Conservation (phyloP, 768 basidiomycete genomes). For the Pleurotus ostreatus region DNA sequence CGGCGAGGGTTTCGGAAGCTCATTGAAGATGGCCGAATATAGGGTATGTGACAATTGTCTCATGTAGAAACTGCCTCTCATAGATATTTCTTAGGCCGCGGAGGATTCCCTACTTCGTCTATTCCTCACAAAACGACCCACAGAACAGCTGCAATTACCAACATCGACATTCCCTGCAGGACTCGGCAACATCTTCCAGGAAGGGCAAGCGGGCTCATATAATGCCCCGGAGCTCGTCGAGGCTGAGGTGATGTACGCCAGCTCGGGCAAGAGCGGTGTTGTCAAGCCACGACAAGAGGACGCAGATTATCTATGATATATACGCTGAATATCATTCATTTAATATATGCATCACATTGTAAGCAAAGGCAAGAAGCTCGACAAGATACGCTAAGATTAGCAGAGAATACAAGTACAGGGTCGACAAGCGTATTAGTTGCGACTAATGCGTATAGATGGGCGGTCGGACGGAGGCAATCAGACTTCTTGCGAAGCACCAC, state of each 20-base stretch:
- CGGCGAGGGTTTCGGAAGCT: conserved; percentile 92
- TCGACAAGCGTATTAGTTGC: conserved; percentile 10
- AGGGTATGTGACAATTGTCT: conserved; percentile 46
- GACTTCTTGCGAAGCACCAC: conserved; percentile 11
- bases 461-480: background rate
- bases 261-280: conserved; percentile 53
- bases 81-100: conserved; percentile 51
- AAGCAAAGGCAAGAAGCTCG: background rate
- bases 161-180: conserved; percentile 67
- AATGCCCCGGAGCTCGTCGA: conserved; percentile 50
- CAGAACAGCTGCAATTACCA: conserved; percentile 65
- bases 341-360: background rate
- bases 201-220: conserved; percentile 44
- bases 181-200: conserved; percentile 49
- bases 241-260: conserved; percentile 66
- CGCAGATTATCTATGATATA: background rate
- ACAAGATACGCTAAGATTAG: conserved; percentile 5
- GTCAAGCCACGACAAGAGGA: background rate
- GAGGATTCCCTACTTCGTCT: conserved; percentile 82
- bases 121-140: conserved; percentile 76
- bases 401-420: background rate
- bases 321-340: background rate
- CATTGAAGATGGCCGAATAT: conserved; percentile 92
- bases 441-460: background rate
- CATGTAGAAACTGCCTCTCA: background rate